Base-by-base conservation (phyloP, 1,139 yeast genomes). In the Pichia sorboxylosa region DNA sequence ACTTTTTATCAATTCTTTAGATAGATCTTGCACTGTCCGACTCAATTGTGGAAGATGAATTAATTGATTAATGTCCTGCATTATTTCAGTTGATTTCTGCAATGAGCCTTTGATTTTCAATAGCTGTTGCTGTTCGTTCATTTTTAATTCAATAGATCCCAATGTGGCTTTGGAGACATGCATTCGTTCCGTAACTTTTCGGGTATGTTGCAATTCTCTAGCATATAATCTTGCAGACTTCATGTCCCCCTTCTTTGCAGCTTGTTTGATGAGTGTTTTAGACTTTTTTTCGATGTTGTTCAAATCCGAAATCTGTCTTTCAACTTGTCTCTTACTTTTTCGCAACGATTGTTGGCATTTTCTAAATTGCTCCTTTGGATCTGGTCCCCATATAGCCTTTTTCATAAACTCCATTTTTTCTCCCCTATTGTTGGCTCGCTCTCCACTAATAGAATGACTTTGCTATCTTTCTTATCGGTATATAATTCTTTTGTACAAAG, bases 301-400 rank as follows among this genome's bases (percentile, higher is more conserved):
- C 32, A 90, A 59, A 47, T 82, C 94, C 51, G 77, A 71, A 40
- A 80, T 61, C 22, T 79, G 69, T 42, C 79, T 62, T 45, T 90
- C 97, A 32, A 87, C 59, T 50, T 80, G 87, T 35, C 97, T 65
- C 42, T 77, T 76, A 55, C 87, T 92, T 58, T 79, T 82, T 36
- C 97, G 76, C 35, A 90, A 69, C 22, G 85, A 65, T 30, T 73
- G 66, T 52, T 82, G 87, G 48, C 94, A 83, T 49, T 77, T 81
- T 36, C 94, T 55, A 51, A 59, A 56, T 48, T 84, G 96, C 50
- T 90, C 97, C 49, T 78, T 78, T 29, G 96, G 94, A 54, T 85
- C 95, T 0, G 95, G 95, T 2, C 97, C 98, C 77, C 92, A 87
- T 32, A 87, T 75, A 8, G 87, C 82, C 52, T 76, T 75, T 59